Evolutionary conservation across 768 basidiomycete genomes (phyloP), one percentile per base, ranked within the genome.

Genomic region (Gyrodon lividus): DNA sequence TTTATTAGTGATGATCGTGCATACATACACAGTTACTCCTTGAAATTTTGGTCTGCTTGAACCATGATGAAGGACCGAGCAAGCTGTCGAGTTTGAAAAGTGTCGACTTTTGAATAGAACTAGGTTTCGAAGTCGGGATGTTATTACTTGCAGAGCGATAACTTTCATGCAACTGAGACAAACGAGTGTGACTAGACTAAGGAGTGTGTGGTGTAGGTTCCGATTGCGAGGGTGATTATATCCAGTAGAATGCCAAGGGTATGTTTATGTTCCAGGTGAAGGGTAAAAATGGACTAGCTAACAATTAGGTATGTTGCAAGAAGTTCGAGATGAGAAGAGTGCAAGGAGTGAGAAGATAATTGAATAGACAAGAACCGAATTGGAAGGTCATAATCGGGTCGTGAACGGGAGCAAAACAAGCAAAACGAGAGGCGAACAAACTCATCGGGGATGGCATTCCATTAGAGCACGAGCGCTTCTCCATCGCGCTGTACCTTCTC

Each of bases 401-500:
- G 16, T 35, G 3, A 35, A 35, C 13, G 14, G 34, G 6, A 35
- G 6, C n/a, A 35, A 6, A 14, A 35, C 34, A 13, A 13, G n/a
- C 35, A 37, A 37, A n/a, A 37, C 17, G 35, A 19, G 17, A 37
- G 31, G 31, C 31, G 6, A n/a, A 37, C n/a, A 37, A 17, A 17
- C 17, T 28, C 6, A 9, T 9, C 7, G 24, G 20, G 7, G 19
- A 23, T 9, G 30, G 9, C 9, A 28, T 10, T 38, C 33, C 19
- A 51, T 59, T 35, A 67, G 33, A 58, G 58, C 12, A 57, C 59
- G 51, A 19, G 55, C 10, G 56, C 41, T 52, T 54, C 58, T 30
- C 64, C 63, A 54, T 50, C 56, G 50, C 53, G 54, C 52, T 65
- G 65, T 53, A 41, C 51, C 52, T 48, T 59, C 26, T 54, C 52